Evolutionary conservation across 768 basidiomycete species (phyloP).

Genomic region (Trametes punicea): DNA sequence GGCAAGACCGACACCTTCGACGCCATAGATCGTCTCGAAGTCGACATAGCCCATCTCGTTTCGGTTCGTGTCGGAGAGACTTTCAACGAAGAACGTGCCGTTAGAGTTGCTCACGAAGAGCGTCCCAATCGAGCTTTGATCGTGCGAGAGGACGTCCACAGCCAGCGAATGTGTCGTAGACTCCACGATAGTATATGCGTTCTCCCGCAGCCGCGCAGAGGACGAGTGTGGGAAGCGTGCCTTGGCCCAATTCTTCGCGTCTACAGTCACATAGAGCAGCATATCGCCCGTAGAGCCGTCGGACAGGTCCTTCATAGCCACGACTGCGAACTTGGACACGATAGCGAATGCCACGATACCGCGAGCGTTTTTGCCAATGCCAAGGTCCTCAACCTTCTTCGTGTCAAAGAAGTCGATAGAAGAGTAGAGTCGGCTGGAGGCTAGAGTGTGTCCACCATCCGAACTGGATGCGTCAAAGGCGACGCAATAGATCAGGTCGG

Average conservation of each 20-base stretch:
- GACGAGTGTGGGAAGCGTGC: constrained; percentile 92
- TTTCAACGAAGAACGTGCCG: constrained; percentile 92
- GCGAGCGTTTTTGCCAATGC: constrained; percentile 77
- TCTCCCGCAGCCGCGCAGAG: constrained; percentile 74
- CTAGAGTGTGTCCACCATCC: constrained; percentile 42
- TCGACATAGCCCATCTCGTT: constrained; percentile 89
- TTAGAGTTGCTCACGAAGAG: constrained; percentile 95
- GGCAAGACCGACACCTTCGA: constrained; percentile 89
- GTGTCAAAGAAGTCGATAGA: constrained; percentile 80
- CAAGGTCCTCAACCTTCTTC: constrained; percentile 74
- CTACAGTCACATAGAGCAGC: constrained; percentile 82
- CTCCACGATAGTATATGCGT: constrained; percentile 95
- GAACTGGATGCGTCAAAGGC: constrained; percentile 66
- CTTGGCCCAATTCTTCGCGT: constrained; percentile 81
- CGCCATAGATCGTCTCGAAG: constrained; percentile 81
- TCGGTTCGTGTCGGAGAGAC: constrained; percentile 88
- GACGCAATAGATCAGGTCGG: constrained; percentile 84
- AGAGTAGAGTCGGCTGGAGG: constrained; percentile 72
- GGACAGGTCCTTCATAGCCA: constrained; percentile 73
- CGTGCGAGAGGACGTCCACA: constrained; percentile 85
- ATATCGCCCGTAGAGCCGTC: constrained; percentile 61
- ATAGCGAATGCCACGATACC: constrained; percentile 94
- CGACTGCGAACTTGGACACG: constrained; percentile 89
- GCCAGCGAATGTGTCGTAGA: constrained; percentile 90
- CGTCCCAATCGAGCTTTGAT: constrained; percentile 69